Conservation (phyloP, 495 filamentous ascomycete species). For the Aspergillus coremiiformis region DNA sequence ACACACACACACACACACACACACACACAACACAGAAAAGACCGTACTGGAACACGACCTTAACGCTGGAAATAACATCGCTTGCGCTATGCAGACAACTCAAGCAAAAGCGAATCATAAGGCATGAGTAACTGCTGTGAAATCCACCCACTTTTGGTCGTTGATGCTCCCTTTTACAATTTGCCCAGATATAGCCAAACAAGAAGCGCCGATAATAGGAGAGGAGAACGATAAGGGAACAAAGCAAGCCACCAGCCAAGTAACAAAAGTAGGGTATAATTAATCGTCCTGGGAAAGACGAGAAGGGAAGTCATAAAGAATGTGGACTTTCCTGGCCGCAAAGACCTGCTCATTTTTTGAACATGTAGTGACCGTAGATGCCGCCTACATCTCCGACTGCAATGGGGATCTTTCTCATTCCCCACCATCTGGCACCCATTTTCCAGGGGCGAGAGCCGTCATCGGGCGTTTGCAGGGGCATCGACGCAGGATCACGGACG, state of each 20-base stretch:
- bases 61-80: conserved; percentile 17
- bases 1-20: too few species aligned
- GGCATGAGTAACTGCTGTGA: conserved; percentile 1
- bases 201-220: conserved; percentile 1
- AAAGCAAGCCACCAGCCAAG: conserved; percentile 5
- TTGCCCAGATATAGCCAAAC: conserved; percentile 4
- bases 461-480: conserved; percentile 26
- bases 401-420: conserved; percentile 79
- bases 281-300: conserved; percentile 6
- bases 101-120: conserved; percentile 7
- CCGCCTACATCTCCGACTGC: conserved; percentile 71
- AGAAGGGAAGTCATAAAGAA: conserved; percentile 5
- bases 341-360: conserved; percentile 47
- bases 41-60: too few species aligned
- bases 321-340: neutral
- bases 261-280: conserved; percentile 16
- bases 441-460: conserved; percentile 66
- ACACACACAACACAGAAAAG: too few species aligned
- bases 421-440: conserved; percentile 85
- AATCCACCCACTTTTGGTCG: conserved; percentile 5
- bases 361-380: conserved; percentile 85
- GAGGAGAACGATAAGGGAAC: conserved; percentile 5
- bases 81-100: conserved; percentile 25
- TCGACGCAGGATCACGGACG: conserved; percentile 45
- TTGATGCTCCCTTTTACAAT: conserved; percentile 1